Percentiles rank a stretch among this genome's conserved stretches.
These are phyloP conservation scores for Malbranchea zuffiana DNA, from an alignment of 2,329 filamentous ascomycete species.

Conservation along the genomic window DNA sequence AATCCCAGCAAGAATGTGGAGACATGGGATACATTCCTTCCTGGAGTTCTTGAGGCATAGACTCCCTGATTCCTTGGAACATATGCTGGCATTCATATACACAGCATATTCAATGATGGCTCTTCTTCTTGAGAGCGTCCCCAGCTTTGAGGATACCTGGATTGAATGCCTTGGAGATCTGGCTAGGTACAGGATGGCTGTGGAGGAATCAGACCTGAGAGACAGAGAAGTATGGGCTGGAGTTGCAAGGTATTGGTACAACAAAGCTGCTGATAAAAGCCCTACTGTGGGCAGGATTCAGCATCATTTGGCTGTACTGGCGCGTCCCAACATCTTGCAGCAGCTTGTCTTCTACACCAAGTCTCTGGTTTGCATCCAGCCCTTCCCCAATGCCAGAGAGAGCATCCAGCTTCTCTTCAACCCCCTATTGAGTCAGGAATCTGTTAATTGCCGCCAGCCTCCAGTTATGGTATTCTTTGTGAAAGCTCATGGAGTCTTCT, in stretches of 20 bases:
- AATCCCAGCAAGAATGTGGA: slow-evolving; percentile 92
- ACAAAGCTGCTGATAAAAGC: slow-evolving; percentile 63
- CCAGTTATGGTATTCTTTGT: slow-evolving; percentile 42
- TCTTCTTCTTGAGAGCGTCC: slow-evolving; percentile 72
- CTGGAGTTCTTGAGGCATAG: slow-evolving; percentile 64
- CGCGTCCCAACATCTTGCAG: slow-evolving; percentile 46
- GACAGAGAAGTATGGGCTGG: slow-evolving; percentile 73
- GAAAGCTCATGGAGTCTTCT: slow-evolving; percentile 43
- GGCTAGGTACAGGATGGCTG: slow-evolving; percentile 77
- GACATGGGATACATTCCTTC: slow-evolving; percentile 79
- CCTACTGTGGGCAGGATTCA: slow-evolving; percentile 70
- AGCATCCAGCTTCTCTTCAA: slow-evolving; percentile 47
- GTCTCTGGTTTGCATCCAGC: slow-evolving; percentile 44
- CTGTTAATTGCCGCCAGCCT: slow-evolving; percentile 13
- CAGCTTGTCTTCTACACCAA: slow-evolving; percentile 51
- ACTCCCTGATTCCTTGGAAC: slow-evolving; percentile 65
- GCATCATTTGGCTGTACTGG: slow-evolving; percentile 67
- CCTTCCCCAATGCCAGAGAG: slow-evolving; percentile 46
- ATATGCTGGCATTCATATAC: slow-evolving; percentile 87
- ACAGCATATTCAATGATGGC: slow-evolving; percentile 84
- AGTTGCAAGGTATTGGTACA: slow-evolving; percentile 75
- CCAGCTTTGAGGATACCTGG: slow-evolving; percentile 77
- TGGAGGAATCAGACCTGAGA: slow-evolving; percentile 67
- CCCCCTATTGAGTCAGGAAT: slow-evolving; percentile 30
- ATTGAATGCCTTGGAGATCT: slow-evolving; percentile 86